A percentile compares a stretch with the other conserved stretches of the same genome.
Conservation (phyloP, 306 rosid species). For the Cicer yamashitae region DNA sequence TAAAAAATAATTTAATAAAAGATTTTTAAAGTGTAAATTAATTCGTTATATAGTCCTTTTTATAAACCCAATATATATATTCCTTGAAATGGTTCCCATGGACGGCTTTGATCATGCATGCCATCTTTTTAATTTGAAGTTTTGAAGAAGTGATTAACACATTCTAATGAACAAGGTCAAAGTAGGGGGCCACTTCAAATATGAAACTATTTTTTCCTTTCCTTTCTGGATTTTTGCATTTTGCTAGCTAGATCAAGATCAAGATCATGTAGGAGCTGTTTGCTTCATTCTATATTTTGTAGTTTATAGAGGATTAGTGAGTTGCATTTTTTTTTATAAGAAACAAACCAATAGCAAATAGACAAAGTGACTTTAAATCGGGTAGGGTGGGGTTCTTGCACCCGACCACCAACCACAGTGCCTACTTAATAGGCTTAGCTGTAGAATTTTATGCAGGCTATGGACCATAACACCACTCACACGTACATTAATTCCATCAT, state of each 20-base stretch:
- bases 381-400: conserved; percentile 54
- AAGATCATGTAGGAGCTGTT: conserved; percentile 17
- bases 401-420: conserved; percentile 63
- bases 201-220: background rate
- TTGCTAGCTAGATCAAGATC: conserved; percentile 17
- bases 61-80: conserved; percentile 7
- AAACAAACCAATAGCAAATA: conserved; percentile 29
- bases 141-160: conserved; percentile 41
- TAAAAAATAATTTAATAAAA: no score
- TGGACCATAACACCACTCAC: conserved; percentile 44
- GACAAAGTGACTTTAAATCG: conserved; percentile 47
- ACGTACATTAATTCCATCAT: conserved; percentile 39
- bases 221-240: background rate
- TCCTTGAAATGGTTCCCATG: conserved; percentile 38
- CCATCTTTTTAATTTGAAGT: conserved; percentile 43
- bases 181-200: conserved; percentile 51
- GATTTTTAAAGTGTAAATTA: no score
- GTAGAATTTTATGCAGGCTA: conserved; percentile 38
- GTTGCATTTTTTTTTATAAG: conserved; percentile 21
- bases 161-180: conserved; percentile 54
- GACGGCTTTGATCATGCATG: conserved; percentile 51
- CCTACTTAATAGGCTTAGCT: conserved; percentile 63
- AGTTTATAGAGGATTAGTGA: conserved; percentile 17
- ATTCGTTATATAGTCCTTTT: no score
- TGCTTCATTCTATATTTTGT: conserved; percentile 18